These are phyloP conservation scores for Fusarium guadeloupense DNA, from an alignment of 2,329 filamentous ascomycete genomes.

Conservation along the genomic window DNA sequence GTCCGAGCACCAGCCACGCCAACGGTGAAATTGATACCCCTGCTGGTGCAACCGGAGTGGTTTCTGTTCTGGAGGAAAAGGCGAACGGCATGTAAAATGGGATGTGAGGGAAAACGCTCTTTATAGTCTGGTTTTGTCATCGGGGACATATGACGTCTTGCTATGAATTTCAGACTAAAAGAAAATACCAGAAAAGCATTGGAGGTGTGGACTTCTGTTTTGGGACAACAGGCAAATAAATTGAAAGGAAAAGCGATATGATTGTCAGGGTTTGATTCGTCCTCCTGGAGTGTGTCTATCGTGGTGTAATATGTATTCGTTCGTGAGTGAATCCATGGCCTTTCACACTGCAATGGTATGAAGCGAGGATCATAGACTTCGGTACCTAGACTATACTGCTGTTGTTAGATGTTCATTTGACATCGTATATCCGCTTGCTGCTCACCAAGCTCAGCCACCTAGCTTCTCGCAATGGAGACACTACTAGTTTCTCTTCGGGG, in stretches of 20 bases:
- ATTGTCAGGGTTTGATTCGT: no score
- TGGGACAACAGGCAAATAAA: background rate
- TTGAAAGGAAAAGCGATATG: background rate
- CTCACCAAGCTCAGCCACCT: no score
- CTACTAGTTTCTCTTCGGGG: no score
- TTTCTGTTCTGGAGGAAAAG: conserved; percentile 29
- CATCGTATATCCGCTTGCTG: no score
- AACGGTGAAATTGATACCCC: background rate
- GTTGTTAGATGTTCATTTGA: no score
- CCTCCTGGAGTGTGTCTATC: no score
- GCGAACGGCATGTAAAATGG: conserved; percentile 18
- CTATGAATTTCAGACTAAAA: background rate
- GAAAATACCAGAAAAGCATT: background rate
- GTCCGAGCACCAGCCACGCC: background rate
- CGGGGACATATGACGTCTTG: background rate
- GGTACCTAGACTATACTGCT: no score
- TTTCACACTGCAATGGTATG: no score
- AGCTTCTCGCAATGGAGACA: no score
- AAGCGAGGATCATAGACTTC: no score
- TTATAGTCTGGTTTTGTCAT: background rate
- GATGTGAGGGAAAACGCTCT: background rate
- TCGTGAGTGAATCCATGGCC: no score
- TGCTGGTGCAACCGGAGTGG: conserved; percentile 1
- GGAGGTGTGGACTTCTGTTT: background rate
- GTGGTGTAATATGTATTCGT: no score